Evolutionary conservation across 768 basidiomycete species (phyloP), one percentile per base, ranked within the genome.

Genomic region (Kondoa subrosea): DNA sequence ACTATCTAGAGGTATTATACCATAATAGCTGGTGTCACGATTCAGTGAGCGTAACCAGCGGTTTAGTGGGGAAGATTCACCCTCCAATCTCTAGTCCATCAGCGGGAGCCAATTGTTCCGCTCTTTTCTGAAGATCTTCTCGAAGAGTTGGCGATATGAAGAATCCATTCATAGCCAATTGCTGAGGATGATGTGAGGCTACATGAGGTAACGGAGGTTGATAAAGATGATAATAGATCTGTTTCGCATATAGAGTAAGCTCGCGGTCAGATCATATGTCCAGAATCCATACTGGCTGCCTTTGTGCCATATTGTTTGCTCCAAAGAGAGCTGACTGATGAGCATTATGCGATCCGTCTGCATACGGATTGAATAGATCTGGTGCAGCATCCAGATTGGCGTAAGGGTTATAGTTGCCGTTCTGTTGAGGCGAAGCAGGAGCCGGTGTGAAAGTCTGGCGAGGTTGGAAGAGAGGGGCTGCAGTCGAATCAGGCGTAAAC

Each of bases 171-270:
- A 78, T 57, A 70, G 65, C 70, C 74, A 32, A 32, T 78, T 79
- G 73, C 80, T 72, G 71, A 74, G 4, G 82, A 80, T 21, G 82
- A 75, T 72, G 82, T 74, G 75, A 86, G 80, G 67, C 80, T 74
- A 70, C 82, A 78, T 57, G 87, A 80, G 74, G 87, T 80, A 72
- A 82, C 1, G 78, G 82, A 1, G 83, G 82, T 2, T 88, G 86
- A 79, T 99, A 99, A 32, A 96, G 82, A 72, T 96, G 90, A 74
- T 99, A 91, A 75, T 95, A 85, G 59, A 97, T 82, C 89, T 93
- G 75, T 57, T 30, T 21, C 27, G 27, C 58, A 40, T 32, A 14
- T 15, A 63, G 61, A 21, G 8, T 31, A n/a, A 33, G 61, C 30
- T 32, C n/a, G 34, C 3, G 33, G n/a, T 50, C 12, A 50, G 21